Percentiles rank a stretch among this genome's conserved stretches.
These are phyloP conservation scores for Fomitopsis palustris DNA, from an alignment of 1,284 basidiomycete genomes.

Conservation along the genomic window DNA sequence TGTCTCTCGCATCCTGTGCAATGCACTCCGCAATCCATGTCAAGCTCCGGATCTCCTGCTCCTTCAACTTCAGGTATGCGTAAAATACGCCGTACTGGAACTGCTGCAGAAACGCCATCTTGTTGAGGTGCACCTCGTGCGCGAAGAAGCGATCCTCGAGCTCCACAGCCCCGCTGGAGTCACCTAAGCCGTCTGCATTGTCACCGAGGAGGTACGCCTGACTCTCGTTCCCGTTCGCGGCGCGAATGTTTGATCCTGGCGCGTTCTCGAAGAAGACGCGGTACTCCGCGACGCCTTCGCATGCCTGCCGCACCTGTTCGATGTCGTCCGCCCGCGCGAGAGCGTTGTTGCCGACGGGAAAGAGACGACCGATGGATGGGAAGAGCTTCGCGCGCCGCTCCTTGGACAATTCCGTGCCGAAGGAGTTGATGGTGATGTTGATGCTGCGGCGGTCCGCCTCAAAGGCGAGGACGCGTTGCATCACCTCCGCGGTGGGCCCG, in stretches of 20 bases:
- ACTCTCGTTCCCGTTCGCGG: slow-evolving; percentile 30
- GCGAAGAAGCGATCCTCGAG: slow-evolving; percentile 97
- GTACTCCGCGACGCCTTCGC: slow-evolving; percentile 90
- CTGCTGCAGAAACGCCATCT: slow-evolving; percentile 91
- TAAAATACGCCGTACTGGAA: slow-evolving; percentile 95
- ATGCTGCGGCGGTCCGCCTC: slow-evolving; percentile 96
- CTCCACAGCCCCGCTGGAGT: slow-evolving; percentile 56
- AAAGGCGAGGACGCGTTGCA: slow-evolving; percentile 88
- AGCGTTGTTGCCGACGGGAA: slow-evolving; percentile 93
- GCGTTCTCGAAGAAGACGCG: slow-evolving; percentile 82
- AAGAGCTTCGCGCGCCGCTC: slow-evolving; percentile 96
- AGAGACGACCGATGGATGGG: slow-evolving; percentile 91
- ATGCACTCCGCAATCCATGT: slow-evolving; percentile 99
- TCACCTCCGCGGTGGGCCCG: slow-evolving; percentile 84
- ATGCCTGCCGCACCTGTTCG: slow-evolving; percentile 87
- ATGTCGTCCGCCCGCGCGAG: slow-evolving; percentile 95
- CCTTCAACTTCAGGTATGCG: slow-evolving; percentile 94
- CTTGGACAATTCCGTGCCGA: slow-evolving; percentile 92
- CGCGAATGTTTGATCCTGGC: slow-evolving; percentile 20
- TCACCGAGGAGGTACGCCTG: slow-evolving; percentile 28
- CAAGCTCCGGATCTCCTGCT: slow-evolving; percentile 97
- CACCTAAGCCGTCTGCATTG: slow-evolving; percentile 34
- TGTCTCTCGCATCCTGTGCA: slow-evolving; percentile 89
- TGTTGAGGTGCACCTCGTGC: slow-evolving; percentile 91
- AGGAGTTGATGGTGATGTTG: slow-evolving; percentile 99